Evolutionary conservation across 2,329 filamentous ascomycete species (phyloP), one percentile per base, ranked within the genome.

Genomic region (Sclerotinia trifoliorum): DNA sequence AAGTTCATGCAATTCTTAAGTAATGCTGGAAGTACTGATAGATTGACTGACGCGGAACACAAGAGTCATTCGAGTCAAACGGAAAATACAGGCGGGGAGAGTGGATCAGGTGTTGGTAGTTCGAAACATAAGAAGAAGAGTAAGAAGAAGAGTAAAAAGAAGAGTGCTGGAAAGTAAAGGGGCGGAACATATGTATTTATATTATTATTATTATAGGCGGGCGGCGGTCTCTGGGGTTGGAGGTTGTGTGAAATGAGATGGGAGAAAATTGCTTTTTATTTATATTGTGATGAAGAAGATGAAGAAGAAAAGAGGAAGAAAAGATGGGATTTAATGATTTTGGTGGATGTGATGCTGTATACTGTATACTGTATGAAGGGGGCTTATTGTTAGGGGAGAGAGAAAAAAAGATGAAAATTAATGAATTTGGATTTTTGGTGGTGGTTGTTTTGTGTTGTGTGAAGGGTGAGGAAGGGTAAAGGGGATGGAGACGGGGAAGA

Each of bases 1-100:
- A 65, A 56, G 21, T 56, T 56, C 3, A 55, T 44, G 51, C 48
- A 56, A 4, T 65, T 65, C 52, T 35, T 65, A 29, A 65, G 62
- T 19, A 56, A 65, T 65, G 35, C 49, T 2, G 62, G 5, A 49
- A 49, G 42, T 13, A 35, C 29, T 15, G 58, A 62, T 35, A 62
- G 46, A 62, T 39, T 62, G 44, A 7, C 44, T 13, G 58, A 62
- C 49, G 58, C 44, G n/a, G 44, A 49, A 4, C 29, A 44, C 0
- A 62, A 61, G 58, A 61, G 42, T 48, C 58, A 48, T 17, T 62
- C 58, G n/a, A 62, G 58, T 49, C 58, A 62, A n/a, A 48, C 57
- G 21, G 57, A 61, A 8, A 61, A 48, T 19, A 62, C 58, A 21
- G 58, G 19, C 5, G 26, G 24, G 3, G 58, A 49, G 11, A 35